Evolutionary conservation across 2,329 filamentous ascomycete genomes (phyloP).

Genomic region (Didymella arachidicola): DNA sequence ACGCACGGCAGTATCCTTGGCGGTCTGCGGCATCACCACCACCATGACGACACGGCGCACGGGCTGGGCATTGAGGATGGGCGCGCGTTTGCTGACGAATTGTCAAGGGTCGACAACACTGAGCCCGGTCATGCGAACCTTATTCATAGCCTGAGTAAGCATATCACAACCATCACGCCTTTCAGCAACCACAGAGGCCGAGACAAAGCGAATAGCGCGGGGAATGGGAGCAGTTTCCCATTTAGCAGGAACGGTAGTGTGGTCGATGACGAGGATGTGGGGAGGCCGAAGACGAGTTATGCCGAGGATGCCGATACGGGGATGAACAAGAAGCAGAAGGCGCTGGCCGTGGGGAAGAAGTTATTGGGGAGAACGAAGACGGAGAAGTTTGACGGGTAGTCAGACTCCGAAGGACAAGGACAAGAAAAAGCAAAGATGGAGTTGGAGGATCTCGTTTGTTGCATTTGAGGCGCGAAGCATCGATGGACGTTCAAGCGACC

Average conservation of each 20-base stretch:
- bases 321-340: conserved; percentile 20
- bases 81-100: conserved; percentile 48
- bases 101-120: conserved; percentile 47
- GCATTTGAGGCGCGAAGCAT: conserved; percentile 1
- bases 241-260: conserved; percentile 12
- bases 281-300: conserved; percentile 8
- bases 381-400: conserved; percentile 1
- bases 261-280: background rate
- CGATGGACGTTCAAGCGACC: background rate
- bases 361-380: conserved; percentile 11
- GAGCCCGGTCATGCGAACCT: conserved; percentile 46
- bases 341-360: conserved; percentile 14
- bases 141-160: conserved; percentile 44
- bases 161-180: conserved; percentile 43
- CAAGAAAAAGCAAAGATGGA: background rate
- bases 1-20: conserved; percentile 34
- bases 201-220: conserved; percentile 24
- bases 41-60: conserved; percentile 15
- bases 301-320: conserved; percentile 1
- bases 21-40: conserved; percentile 22
- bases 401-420: background rate
- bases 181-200: conserved; percentile 32
- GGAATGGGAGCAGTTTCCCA: conserved; percentile 9
- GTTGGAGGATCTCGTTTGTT: conserved; percentile 6
- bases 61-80: conserved; percentile 40